Conservation (phyloP, 2,329 filamentous ascomycete genomes). For the Diaporthe sp. region DNA sequence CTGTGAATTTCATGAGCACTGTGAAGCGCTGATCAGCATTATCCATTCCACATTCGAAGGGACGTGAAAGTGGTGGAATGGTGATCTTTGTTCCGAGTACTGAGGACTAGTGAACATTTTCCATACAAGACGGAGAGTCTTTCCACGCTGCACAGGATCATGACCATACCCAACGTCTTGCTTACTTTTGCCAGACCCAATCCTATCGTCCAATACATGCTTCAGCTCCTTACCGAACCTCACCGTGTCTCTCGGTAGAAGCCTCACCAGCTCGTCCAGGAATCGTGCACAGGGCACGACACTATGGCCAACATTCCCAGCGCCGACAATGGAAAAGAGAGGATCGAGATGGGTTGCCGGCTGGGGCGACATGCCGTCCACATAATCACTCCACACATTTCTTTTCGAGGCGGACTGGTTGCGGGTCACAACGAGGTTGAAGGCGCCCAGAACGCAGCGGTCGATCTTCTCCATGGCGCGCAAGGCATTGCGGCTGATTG, state of each 20-base stretch:
- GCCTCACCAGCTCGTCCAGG: constrained; percentile 41
- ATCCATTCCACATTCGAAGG: neutral
- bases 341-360: constrained; percentile 33
- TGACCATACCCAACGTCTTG: neutral
- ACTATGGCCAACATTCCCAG: constrained; percentile 34
- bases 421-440: constrained; percentile 42
- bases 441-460: constrained; percentile 41
- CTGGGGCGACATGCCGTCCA: constrained; percentile 39
- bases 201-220: constrained; percentile 42
- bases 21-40: neutral
- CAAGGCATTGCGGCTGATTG: constrained; percentile 48
- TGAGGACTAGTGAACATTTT: neutral
- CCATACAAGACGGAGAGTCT: neutral
- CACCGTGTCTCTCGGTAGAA: constrained; percentile 38
- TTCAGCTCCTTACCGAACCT: constrained; percentile 43
- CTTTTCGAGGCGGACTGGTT: constrained; percentile 39
- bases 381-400: constrained; percentile 41
- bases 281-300: constrained; percentile 41
- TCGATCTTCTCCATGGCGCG: constrained; percentile 45
- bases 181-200: constrained; percentile 30
- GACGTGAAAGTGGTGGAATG: neutral
- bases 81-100: neutral
- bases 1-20: constrained; percentile 38
- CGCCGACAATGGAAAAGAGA: constrained; percentile 37
- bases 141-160: constrained; percentile 5